Percentiles rank a stretch among this genome's conserved stretches.
phyloP scores from a whole-genome alignment of 2,329 filamentous ascomycete genomes.

The Xylaria sp. region DNA sequence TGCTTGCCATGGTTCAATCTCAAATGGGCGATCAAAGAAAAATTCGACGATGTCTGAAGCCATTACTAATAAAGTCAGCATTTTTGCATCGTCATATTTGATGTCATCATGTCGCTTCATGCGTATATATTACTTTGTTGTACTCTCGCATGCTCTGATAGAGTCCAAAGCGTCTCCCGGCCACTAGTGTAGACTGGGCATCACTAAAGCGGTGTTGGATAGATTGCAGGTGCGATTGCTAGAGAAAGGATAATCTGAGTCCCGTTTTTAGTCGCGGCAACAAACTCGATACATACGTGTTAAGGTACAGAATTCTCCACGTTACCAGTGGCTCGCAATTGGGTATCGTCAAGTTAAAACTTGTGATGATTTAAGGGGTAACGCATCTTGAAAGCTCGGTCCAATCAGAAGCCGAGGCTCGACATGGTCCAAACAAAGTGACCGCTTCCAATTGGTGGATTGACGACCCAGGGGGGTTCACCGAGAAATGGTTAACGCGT shows the following conservation, averaged over 20 bases:
- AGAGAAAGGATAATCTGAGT: neutral
- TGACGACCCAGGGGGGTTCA: conserved; percentile 7
- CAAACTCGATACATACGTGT: neutral
- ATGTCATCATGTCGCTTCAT: neutral
- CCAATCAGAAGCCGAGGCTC: conserved; percentile 20
- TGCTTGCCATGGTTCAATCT: neutral
- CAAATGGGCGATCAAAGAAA: neutral
- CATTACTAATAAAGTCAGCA: neutral
- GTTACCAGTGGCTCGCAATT: conserved; percentile 2
- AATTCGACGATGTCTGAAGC: neutral
- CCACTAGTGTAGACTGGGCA: neutral
- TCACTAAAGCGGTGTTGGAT: neutral
- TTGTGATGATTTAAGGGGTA: conserved; percentile 6
- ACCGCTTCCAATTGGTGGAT: conserved; percentile 27
- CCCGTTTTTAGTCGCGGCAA: neutral
- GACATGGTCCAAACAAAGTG: conserved; percentile 1
- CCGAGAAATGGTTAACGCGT: neutral
- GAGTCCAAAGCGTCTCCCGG: neutral
- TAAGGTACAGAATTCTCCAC: neutral
- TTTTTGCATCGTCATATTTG: neutral
- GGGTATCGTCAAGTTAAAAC: conserved; percentile 1
- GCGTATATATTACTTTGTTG: neutral
- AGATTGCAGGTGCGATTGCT: too few species aligned
- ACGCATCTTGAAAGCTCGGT: conserved; percentile 10
- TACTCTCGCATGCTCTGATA: neutral